Percentiles rank a stretch among this genome's conserved stretches.
phyloP scores from a whole-genome alignment of 202 grass and related monocot species.

The Dendrocalamus latiflorus region DNA sequence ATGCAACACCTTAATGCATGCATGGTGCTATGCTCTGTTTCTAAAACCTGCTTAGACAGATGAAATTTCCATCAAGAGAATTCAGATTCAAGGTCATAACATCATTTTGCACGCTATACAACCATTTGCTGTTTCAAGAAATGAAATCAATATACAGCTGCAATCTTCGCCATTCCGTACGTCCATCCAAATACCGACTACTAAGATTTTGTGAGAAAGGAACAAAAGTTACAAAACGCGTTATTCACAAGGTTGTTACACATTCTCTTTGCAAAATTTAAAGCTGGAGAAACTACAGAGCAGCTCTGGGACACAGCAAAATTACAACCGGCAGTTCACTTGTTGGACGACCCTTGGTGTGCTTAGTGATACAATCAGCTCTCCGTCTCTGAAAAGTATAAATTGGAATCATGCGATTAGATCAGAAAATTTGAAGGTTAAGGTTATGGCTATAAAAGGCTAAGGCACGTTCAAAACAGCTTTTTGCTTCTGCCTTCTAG shows the following conservation, averaged over 20 bases:
- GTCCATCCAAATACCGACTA: background rate
- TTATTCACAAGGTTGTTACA: constrained; percentile 20
- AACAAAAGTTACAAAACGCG: background rate
- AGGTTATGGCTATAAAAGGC: no score
- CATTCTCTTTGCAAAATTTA: background rate
- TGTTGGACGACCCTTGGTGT: no score
- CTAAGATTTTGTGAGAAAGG: background rate
- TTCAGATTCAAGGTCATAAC: background rate
- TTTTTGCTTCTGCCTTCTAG: no score
- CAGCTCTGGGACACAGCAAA: no score
- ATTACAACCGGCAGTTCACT: no score
- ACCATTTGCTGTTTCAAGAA: background rate
- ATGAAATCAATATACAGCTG: constrained; percentile 18
- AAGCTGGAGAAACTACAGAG: constrained; percentile 23
- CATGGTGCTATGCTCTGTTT: background rate
- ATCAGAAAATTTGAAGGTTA: no score
- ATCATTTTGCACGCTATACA: background rate
- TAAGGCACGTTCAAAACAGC: no score
- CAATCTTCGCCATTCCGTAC: background rate
- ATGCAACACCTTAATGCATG: no score
- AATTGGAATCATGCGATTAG: no score
- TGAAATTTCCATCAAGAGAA: background rate
- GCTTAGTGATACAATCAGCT: no score
- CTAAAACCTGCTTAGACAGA: background rate
- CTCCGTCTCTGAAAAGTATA: no score